These are phyloP conservation scores for Talaromyces sp. DNA, from an alignment of 2,329 filamentous ascomycete genomes.

Conservation along the genomic window DNA sequence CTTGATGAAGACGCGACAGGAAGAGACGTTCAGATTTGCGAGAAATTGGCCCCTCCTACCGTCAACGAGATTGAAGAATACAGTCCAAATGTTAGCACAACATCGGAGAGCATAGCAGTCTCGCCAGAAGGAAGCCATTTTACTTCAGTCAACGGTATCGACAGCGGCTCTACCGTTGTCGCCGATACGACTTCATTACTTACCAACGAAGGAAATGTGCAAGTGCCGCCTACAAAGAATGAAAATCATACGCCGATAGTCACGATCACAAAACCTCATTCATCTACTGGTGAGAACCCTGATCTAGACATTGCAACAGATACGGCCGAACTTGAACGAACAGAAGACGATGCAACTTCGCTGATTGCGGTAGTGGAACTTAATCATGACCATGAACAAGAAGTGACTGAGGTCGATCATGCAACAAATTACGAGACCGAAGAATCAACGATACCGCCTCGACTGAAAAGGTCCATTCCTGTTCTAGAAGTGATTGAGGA, in stretches of 20 bases:
- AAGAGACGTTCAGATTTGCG: background rate
- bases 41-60: background rate
- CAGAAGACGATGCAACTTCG: no score
- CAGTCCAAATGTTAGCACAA: background rate
- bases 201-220: background rate
- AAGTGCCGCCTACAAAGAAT: background rate
- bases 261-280: background rate
- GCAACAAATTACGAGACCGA: background rate
- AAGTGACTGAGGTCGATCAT: background rate
- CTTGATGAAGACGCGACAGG: constrained; percentile 10
- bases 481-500: background rate
- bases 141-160: background rate
- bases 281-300: background rate
- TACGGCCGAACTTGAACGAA: background rate
- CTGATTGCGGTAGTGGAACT: background rate
- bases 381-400: background rate
- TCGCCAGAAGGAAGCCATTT: background rate
- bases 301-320: background rate
- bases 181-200: background rate
- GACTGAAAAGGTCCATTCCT: background rate
- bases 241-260: background rate
- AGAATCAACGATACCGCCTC: background rate
- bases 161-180: background rate
- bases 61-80: background rate
- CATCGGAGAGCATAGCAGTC: background rate